Conservation (phyloP, 176 grass and related monocot species). For the Chrysopogon serrulatus region DNA sequence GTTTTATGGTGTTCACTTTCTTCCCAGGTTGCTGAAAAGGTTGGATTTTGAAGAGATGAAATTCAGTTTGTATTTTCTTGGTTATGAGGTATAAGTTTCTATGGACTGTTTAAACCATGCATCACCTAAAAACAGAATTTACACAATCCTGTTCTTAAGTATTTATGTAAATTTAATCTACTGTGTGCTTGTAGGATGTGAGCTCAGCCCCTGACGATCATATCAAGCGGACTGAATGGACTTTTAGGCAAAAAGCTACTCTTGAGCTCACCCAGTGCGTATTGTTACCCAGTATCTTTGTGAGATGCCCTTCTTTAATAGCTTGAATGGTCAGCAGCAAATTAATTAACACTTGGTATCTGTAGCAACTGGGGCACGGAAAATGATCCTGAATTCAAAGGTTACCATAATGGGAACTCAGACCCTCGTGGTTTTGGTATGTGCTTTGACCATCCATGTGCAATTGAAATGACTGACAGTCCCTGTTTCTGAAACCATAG, state of each 20-base stretch:
- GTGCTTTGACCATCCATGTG: conserved; percentile 10
- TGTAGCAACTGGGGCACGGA: conserved; percentile 96
- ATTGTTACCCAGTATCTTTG: neutral
- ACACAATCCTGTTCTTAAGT: neutral
- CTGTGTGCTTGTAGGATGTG: conserved; percentile 41
- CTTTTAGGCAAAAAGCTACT: conserved; percentile 93
- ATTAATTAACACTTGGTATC: neutral
- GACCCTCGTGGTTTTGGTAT: conserved; percentile 97
- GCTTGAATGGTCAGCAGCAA: neutral
- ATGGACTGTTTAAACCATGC: neutral
- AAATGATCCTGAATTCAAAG: conserved; percentile 93
- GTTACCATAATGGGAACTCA: conserved; percentile 97
- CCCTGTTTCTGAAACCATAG: neutral
- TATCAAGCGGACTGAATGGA: conserved; percentile 74
- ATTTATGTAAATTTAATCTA: neutral
- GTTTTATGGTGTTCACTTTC: neutral
- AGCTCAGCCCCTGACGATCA: conserved; percentile 67
- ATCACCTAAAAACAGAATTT: neutral
- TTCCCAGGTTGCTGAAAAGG: conserved; percentile 80
- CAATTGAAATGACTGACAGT: neutral
- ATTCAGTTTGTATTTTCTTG: conserved; percentile 96
- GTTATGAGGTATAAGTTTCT: conserved; percentile 68
- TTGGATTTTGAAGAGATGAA: conserved; percentile 96
- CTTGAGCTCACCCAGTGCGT: conserved; percentile 93
- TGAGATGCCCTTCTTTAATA: neutral